phyloP scores from a whole-genome alignment of 176 grass and related monocot genomes.

The Eragrostis curvula region DNA sequence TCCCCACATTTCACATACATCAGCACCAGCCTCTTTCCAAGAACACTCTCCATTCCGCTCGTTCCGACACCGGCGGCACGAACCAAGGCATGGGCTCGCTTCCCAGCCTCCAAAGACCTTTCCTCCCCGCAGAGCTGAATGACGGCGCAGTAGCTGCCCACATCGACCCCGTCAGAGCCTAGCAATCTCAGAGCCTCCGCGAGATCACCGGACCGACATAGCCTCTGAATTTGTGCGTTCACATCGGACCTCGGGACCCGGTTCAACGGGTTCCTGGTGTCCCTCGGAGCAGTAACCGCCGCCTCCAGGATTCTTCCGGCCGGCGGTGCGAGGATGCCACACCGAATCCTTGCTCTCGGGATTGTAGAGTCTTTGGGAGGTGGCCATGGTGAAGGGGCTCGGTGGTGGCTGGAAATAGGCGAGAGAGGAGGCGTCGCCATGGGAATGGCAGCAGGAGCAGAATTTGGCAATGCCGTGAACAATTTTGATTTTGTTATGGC shows the following conservation, averaged over 20 bases:
- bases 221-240: constrained; percentile 46
- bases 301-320: background rate
- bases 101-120: constrained; percentile 60
- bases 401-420: constrained; percentile 23
- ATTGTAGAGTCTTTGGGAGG: constrained; percentile 28
- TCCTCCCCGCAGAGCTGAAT: constrained; percentile 72
- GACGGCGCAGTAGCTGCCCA: constrained; percentile 58
- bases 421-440: too few species aligned
- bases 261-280: background rate
- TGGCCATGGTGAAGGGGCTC: constrained; percentile 49
- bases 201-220: constrained; percentile 50
- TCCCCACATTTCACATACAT: constrained; percentile 79
- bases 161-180: constrained; percentile 35
- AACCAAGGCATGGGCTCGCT: constrained; percentile 56
- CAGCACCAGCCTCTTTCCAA: constrained; percentile 68
- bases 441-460: too few species aligned
- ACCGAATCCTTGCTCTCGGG: constrained; percentile 7
- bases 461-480: too few species aligned
- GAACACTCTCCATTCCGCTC: constrained; percentile 27
- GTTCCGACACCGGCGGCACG: constrained; percentile 36
- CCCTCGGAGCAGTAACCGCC: background rate
- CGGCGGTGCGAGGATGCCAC: constrained; percentile 35
- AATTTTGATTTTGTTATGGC: background rate
- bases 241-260: constrained; percentile 28
- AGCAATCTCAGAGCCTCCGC: constrained; percentile 52